Percentiles rank a stretch among this genome's conserved stretches.
Conservation (phyloP, 1,284 basidiomycete species). For the Malassezia obtusa region DNA sequence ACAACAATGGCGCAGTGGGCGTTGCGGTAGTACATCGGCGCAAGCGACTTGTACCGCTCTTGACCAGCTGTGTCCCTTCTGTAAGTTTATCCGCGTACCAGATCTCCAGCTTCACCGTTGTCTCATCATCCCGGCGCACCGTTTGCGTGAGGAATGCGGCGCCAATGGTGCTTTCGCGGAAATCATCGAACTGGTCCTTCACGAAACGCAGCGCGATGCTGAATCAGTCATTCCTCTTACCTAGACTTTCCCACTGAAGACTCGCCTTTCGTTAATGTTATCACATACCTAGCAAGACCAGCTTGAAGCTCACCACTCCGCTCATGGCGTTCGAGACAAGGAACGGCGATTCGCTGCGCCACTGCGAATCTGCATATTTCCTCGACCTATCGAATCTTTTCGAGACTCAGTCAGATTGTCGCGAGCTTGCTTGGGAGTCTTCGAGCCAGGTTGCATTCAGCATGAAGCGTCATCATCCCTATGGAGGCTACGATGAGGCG, state of each 20-base stretch:
- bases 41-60: conserved; percentile 60
- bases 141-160: conserved; percentile 92
- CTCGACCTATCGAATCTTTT: not conserved
- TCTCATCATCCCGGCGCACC: conserved; percentile 75
- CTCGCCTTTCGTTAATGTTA: conserved; percentile 55
- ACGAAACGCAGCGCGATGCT: conserved; percentile 86
- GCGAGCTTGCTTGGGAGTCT: too few relatives aligned
- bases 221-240: conserved; percentile 9
- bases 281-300: conserved; percentile 70
- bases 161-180: conserved; percentile 58
- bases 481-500: conserved; percentile 61
- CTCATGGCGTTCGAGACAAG: conserved; percentile 11
- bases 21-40: conserved; percentile 48
- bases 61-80: conserved; percentile 64
- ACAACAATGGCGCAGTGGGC: conserved; percentile 47
- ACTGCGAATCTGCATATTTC: not conserved
- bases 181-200: conserved; percentile 95
- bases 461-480: conserved; percentile 80
- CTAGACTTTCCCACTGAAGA: conserved; percentile 93
- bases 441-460: not conserved
- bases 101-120: conserved; percentile 93
- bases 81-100: conserved; percentile 55
- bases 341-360: too few relatives aligned
- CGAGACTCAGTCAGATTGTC: not conserved
- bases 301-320: conserved; percentile 54